Evolutionary conservation across 768 basidiomycete species (phyloP).

Genomic region (Agaricus sinodeliciosus): DNA sequence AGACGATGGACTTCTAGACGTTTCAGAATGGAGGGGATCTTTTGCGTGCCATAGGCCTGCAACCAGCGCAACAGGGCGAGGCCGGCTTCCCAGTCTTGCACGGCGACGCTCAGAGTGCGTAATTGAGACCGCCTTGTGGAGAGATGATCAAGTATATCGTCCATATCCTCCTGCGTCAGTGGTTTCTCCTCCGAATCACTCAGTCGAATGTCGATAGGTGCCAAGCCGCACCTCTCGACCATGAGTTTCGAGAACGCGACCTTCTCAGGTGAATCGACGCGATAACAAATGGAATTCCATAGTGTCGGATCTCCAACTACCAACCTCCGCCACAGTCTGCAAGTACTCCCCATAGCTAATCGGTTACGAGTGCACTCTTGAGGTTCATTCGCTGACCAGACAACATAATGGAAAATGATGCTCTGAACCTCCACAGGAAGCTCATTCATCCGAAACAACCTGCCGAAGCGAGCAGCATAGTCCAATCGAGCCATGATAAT

Average conservation of each 20-base stretch:
- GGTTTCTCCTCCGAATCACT: constrained; percentile 30
- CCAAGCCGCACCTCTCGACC: constrained; percentile 48
- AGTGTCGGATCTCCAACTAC: constrained; percentile 43
- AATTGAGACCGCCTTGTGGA: constrained; percentile 50
- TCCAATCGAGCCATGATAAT: constrained; percentile 26
- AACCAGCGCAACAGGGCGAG: constrained; percentile 46
- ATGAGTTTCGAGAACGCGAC: constrained; percentile 45
- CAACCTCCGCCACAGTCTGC: constrained; percentile 45
- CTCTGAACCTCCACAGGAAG: constrained; percentile 61
- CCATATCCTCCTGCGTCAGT: constrained; percentile 38
- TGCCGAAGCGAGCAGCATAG: constrained; percentile 23
- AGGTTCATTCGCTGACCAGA: constrained; percentile 42
- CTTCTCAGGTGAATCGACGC: constrained; percentile 30
- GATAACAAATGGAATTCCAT: constrained; percentile 64
- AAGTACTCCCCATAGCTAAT: constrained; percentile 51
- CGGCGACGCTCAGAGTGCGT: constrained; percentile 51
- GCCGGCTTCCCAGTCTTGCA: constrained; percentile 49
- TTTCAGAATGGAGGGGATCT: constrained; percentile 39
- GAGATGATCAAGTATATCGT: constrained; percentile 40
- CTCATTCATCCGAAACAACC: constrained; percentile 50
- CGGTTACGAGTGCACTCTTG: constrained; percentile 31
- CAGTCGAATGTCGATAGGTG: constrained; percentile 58
- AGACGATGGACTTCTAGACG: constrained; percentile 61
- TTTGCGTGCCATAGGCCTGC: constrained; percentile 24
- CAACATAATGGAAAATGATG: constrained; percentile 56